Base-by-base conservation (phyloP, 164 flowering plant species). In the Vitis rotundifolia region DNA sequence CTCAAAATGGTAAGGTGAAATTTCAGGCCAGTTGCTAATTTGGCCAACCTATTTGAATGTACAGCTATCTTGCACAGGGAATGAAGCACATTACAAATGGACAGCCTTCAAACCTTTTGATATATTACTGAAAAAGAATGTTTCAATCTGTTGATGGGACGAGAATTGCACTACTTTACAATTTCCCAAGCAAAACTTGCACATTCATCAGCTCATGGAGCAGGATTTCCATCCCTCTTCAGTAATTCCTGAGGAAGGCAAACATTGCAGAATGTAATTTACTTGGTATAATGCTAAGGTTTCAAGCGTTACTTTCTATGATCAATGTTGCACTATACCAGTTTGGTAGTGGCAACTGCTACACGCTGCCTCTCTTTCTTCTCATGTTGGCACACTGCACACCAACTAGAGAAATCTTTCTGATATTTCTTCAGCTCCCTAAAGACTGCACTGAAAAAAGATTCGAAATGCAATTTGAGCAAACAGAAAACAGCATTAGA, bases 361-460 rank as follows among this genome's bases (percentile, higher is more conserved):
- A 70, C 71, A 3, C 76, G 84, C 66, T 83, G 88, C 72, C 93
- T 83, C 69, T 89, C 94, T 79, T 78, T 87, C 85, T 90, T 95
- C 79, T 89, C 89, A 51, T 91, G 89, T 16, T 83, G 86, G 77
- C 99, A 95, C 71, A 91, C 96, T 62, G 89, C 93, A 73, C 99
- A 95, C 98, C 98, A 93, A 77, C 79, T 83, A 61, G 94, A 88
- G 73, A 80, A 91, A 77, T 91, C 97, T 64, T 85, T 90, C 76
- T 90, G 94, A 73, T 91, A 90, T 66, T 90, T 93, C 78, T 78
- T 90, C 79, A 87, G 77, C 85, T 95, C 98, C 74, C 98, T 81
- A 68, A 90, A 93, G 9, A 75, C 84, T 12, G 98, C 90, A 76
- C 98, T 95, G 83, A 51, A 73, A 76, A 68, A 53, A 62, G 49